These are phyloP conservation scores for Pachysolen tannophilus DNA, from an alignment of 805 yeast genomes.

Conservation along the genomic window DNA sequence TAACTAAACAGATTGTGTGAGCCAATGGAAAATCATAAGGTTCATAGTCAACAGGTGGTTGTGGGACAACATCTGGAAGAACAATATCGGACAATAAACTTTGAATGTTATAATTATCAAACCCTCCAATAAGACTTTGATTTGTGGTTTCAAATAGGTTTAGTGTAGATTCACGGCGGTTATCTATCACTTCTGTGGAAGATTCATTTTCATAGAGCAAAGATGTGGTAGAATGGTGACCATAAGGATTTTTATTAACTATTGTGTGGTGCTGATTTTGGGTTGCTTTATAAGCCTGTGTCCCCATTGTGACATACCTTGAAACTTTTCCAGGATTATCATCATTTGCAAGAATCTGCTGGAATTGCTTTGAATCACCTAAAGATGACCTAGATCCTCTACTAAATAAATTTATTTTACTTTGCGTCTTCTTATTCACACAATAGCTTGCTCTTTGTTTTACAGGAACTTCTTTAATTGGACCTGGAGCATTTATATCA, in stretches of 20 bases:
- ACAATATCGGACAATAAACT: slow-evolving; percentile 52
- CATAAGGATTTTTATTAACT: slow-evolving; percentile 1
- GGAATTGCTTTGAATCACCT: slow-evolving; percentile 20
- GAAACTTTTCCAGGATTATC: slow-evolving; percentile 31
- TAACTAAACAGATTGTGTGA: slow-evolving; percentile 69
- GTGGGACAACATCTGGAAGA: slow-evolving; percentile 78
- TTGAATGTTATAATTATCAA: slow-evolving; percentile 27
- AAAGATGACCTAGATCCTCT: slow-evolving; percentile 28
- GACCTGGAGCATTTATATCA: slow-evolving; percentile 42
- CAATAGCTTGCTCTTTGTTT: slow-evolving; percentile 45
- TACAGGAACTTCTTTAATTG: slow-evolving; percentile 42
- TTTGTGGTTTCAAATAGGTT: slow-evolving; percentile 16
- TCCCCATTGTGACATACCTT: slow-evolving; percentile 54
- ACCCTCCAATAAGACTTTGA: slow-evolving; percentile 13
- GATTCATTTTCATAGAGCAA: slow-evolving; percentile 4
- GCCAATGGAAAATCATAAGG: slow-evolving; percentile 80
- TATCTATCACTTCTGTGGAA: slow-evolving; percentile 5
- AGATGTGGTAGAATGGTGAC: slow-evolving; percentile 10
- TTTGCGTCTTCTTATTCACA: slow-evolving; percentile 24
- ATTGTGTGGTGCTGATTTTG: slow-evolving; percentile 9
- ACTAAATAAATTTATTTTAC: slow-evolving; percentile 34
- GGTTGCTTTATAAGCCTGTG: slow-evolving; percentile 40
- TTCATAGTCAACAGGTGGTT: slow-evolving; percentile 83
- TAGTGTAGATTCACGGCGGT: slow-evolving; percentile 23
- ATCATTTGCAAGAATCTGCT: slow-evolving; percentile 25